Percentiles rank a stretch among this genome's conserved stretches.
Conservation (phyloP, 1,139 yeast genomes). For the Suhomyces maxii region DNA sequence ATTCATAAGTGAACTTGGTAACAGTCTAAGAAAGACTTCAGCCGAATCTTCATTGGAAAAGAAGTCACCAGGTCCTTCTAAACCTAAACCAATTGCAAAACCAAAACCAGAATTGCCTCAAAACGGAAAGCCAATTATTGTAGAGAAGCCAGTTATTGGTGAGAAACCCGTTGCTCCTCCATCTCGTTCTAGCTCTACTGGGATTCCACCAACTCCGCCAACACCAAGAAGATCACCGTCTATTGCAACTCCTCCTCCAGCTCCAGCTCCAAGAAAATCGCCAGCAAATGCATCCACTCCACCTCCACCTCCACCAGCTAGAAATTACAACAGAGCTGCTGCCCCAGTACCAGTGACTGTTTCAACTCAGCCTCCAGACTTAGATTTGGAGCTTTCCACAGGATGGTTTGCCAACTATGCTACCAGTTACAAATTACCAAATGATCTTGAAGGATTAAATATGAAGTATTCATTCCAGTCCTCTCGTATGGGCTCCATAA, state of each 20-base stretch:
- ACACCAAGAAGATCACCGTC: not conserved
- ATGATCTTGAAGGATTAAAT: slow-evolving; percentile 35
- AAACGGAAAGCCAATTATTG: not conserved
- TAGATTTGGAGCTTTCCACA: slow-evolving; percentile 42
- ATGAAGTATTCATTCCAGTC: slow-evolving; percentile 30
- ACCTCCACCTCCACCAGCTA: slow-evolving; percentile 41
- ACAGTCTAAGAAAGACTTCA: slow-evolving; percentile 10
- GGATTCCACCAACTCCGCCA: too few species aligned
- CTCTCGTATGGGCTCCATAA: slow-evolving; percentile 11
- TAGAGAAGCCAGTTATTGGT: not conserved
- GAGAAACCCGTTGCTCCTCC: not conserved
- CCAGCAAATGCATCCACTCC: slow-evolving; percentile 16
- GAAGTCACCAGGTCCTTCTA: slow-evolving; percentile 6
- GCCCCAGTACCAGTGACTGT: slow-evolving; percentile 17
- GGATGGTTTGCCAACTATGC: slow-evolving; percentile 47
- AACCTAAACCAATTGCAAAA: slow-evolving; percentile 15
- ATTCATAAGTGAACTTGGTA: slow-evolving; percentile 13
- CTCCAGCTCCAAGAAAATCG: slow-evolving; percentile 9
- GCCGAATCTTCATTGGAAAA: not conserved
- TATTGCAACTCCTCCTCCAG: slow-evolving; percentile 5
- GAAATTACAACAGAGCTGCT: slow-evolving; percentile 30
- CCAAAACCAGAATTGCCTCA: slow-evolving; percentile 13
- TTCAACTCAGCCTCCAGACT: slow-evolving; percentile 28
- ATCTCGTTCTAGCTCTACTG: too few species aligned
- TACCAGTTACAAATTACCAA: slow-evolving; percentile 31